Evolutionary conservation across 805 yeast genomes (phyloP).

Genomic region (Candida suzukii): DNA sequence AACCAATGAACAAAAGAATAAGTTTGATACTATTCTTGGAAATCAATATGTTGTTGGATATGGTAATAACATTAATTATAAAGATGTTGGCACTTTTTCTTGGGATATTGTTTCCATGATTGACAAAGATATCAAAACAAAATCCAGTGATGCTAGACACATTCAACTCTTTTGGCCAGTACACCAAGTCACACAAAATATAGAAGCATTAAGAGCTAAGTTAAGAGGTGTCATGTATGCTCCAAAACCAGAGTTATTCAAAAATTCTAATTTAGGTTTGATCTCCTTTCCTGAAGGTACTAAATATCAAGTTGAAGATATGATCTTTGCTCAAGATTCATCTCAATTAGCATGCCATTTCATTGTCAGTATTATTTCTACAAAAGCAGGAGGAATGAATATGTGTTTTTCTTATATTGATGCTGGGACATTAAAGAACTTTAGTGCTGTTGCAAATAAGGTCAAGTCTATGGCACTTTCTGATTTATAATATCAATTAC

Average conservation of each 20-base stretch:
- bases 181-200: background rate
- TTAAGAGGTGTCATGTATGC: background rate
- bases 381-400: background rate
- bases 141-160: background rate
- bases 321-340: slow-evolving; percentile 1
- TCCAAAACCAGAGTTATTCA: background rate
- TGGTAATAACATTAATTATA: background rate
- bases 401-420: background rate
- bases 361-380: background rate
- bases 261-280: background rate
- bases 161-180: background rate
- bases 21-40: background rate
- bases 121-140: background rate
- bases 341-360: background rate
- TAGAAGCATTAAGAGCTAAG: background rate
- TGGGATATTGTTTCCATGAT: slow-evolving; percentile 1
- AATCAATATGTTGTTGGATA: background rate
- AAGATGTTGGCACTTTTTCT: background rate
- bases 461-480: too few species aligned
- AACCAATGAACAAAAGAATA: background rate
- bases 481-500: too few species aligned
- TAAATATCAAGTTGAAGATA: background rate
- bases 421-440: background rate
- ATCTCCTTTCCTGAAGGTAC: background rate
- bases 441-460: background rate